A percentile compares a stretch with the other conserved stretches of the same genome.
Evolutionary conservation across 2,329 filamentous ascomycete genomes (phyloP).

Genomic region (Sphaerulina populicola): DNA sequence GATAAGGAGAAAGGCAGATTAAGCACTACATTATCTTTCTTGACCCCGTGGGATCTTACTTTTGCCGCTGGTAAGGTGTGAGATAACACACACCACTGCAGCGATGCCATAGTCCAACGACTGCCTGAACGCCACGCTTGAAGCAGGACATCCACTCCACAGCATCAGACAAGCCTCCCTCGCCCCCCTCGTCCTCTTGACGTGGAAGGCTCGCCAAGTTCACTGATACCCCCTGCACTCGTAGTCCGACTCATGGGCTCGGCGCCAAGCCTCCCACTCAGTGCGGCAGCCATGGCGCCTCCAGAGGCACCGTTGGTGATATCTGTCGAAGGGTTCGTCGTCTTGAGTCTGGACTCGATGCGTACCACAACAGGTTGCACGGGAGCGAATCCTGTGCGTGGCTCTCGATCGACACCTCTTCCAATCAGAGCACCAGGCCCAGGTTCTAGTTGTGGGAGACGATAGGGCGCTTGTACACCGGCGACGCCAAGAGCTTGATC

Average conservation of each 20-base stretch:
- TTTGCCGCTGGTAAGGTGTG: no score
- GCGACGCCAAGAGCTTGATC: constrained; percentile 30
- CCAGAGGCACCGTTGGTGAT: constrained; percentile 12
- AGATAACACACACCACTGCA: no score
- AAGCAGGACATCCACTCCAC: not conserved
- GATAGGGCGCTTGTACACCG: constrained; percentile 28
- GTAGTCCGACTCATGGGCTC: constrained; percentile 29
- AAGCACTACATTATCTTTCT: no score
- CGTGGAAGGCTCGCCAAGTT: constrained; percentile 20
- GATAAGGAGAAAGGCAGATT: no score
- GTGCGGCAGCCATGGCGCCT: constrained; percentile 24
- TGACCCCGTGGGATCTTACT: no score
- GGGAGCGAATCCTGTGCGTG: constrained; percentile 31
- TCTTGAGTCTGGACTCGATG: constrained; percentile 17
- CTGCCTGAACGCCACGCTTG: constrained; percentile 4
- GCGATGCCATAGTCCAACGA: not conserved
- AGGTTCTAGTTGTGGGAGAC: constrained; percentile 31
- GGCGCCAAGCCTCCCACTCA: constrained; percentile 23
- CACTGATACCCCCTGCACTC: constrained; percentile 23
- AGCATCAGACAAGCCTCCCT: constrained; percentile 3
- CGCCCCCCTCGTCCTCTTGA: constrained; percentile 19
- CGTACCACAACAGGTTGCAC: constrained; percentile 19
- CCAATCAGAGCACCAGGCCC: constrained; percentile 31
- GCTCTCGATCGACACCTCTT: constrained; percentile 30
- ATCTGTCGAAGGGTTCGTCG: constrained; percentile 4